Percentiles rank a stretch among this genome's conserved stretches.
phyloP scores from a whole-genome alignment of 2,329 filamentous ascomycete species.

The Pyricularia pennisetigena region DNA sequence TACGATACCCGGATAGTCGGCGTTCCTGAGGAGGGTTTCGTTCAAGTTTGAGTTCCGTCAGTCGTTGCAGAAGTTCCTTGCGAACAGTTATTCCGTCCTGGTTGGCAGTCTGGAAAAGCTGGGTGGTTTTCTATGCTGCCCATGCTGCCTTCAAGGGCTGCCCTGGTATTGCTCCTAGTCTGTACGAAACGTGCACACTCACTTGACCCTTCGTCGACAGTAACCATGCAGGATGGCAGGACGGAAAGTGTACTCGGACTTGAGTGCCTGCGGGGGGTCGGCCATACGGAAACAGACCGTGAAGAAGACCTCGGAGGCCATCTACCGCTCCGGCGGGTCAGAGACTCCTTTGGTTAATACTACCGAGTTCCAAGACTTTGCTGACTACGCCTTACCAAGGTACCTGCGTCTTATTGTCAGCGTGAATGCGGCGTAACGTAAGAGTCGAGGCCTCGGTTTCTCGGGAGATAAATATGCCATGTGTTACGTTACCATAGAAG shows the following conservation, averaged over 20 bases:
- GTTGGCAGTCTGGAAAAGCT: not conserved
- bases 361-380: not conserved
- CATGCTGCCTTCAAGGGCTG: not conserved
- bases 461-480: not conserved
- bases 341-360: not conserved
- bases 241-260: conserved; percentile 50
- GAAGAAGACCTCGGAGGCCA: conserved; percentile 81
- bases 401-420: conserved; percentile 23
- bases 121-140: not conserved
- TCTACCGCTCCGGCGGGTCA: conserved; percentile 27
- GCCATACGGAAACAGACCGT: conserved; percentile 65
- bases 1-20: conserved; percentile 76
- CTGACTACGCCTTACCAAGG: conserved; percentile 20
- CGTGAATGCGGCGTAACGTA: not conserved
- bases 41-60: not conserved
- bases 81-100: not conserved
- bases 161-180: not conserved
- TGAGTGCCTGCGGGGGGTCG: conserved; percentile 34
- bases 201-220: conserved; percentile 58
- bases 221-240: conserved; percentile 69
- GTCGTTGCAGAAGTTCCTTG: not conserved
- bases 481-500: conserved; percentile 40
- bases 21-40: conserved; percentile 17
- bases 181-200: not conserved
- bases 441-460: not conserved